These are phyloP conservation scores for Saccharomycopsis synnaedendra DNA, from an alignment of 805 yeast genomes.

Conservation along the genomic window DNA sequence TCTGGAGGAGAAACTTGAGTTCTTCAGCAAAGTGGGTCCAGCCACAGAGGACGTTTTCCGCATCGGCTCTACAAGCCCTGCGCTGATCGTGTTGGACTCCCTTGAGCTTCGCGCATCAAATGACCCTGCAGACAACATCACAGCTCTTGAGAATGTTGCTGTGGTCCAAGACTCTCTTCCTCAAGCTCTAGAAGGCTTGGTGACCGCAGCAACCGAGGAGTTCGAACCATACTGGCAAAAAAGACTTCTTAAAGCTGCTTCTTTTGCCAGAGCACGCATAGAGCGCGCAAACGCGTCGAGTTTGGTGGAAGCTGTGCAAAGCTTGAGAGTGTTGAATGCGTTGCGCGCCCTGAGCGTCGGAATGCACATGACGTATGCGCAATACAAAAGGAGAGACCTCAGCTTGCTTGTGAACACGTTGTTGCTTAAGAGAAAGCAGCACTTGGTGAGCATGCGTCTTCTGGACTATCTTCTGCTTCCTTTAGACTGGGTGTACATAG, in stretches of 20 bases:
- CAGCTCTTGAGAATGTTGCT: slow-evolving; percentile 15
- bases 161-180: slow-evolving; percentile 29
- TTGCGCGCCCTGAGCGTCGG: slow-evolving; percentile 58
- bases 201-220: slow-evolving; percentile 67
- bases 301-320: slow-evolving; percentile 53
- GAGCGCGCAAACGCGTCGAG: slow-evolving; percentile 45
- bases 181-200: slow-evolving; percentile 59
- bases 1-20: slow-evolving; percentile 45
- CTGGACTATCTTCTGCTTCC: slow-evolving; percentile 38
- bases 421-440: slow-evolving; percentile 47
- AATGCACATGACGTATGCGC: slow-evolving; percentile 48
- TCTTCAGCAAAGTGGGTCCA: slow-evolving; percentile 50
- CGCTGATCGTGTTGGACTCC: slow-evolving; percentile 76
- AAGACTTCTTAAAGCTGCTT: slow-evolving; percentile 64
- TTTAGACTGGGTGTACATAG: slow-evolving; percentile 43
- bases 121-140: slow-evolving; percentile 15
- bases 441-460: slow-evolving; percentile 52
- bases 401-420: slow-evolving; percentile 33
- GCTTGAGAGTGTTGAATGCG: slow-evolving; percentile 57
- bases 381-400: slow-evolving; percentile 41
- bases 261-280: slow-evolving; percentile 68
- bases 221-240: slow-evolving; percentile 75
- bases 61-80: slow-evolving; percentile 75
- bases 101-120: slow-evolving; percentile 28
- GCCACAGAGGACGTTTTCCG: slow-evolving; percentile 52